A percentile compares a stretch with the other conserved stretches of the same genome.
phyloP scores from a whole-genome alignment of 2,329 filamentous ascomycete genomes.

The Orbilia quercus region DNA sequence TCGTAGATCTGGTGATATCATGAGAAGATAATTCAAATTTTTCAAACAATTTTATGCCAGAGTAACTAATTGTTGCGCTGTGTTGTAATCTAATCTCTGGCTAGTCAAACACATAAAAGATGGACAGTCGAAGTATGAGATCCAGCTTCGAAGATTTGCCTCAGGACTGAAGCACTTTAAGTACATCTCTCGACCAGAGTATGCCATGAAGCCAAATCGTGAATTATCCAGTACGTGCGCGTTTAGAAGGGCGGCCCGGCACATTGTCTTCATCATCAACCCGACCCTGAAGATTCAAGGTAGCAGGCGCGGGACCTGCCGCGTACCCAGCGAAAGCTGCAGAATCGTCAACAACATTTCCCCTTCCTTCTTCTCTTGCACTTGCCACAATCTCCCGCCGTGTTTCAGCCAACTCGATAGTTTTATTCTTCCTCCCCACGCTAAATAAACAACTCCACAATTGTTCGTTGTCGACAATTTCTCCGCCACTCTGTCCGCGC shows the following conservation, averaged over 20 bases:
- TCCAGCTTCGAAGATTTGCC: too few relatives aligned
- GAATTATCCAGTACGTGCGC: background rate
- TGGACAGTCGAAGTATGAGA: too few relatives aligned
- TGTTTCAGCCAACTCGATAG: constrained; percentile 59
- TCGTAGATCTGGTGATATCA: too few relatives aligned
- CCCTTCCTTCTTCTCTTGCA: constrained; percentile 64
- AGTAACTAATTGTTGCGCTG: too few relatives aligned
- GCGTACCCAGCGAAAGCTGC: too few relatives aligned
- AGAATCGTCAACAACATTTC: constrained; percentile 51
- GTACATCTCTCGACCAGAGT: too few relatives aligned
- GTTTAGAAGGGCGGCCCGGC: constrained; percentile 3
- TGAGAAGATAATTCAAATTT: too few relatives aligned
- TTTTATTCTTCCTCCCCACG: constrained; percentile 62
- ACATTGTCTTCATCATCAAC: background rate
- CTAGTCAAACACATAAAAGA: too few relatives aligned
- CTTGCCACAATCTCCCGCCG: constrained; percentile 65
- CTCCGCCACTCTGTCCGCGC: constrained; percentile 77
- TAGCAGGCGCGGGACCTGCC: constrained; percentile 3
- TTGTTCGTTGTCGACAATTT: constrained; percentile 80
- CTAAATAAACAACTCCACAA: constrained; percentile 92
- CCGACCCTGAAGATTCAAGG: constrained; percentile 19
- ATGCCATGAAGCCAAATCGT: too few relatives aligned
- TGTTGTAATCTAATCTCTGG: too few relatives aligned
- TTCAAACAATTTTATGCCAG: too few relatives aligned
- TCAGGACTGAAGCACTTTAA: too few relatives aligned